Evolutionary conservation across 441 rosid species (phyloP).

Genomic region (Erysimum pusillum): DNA sequence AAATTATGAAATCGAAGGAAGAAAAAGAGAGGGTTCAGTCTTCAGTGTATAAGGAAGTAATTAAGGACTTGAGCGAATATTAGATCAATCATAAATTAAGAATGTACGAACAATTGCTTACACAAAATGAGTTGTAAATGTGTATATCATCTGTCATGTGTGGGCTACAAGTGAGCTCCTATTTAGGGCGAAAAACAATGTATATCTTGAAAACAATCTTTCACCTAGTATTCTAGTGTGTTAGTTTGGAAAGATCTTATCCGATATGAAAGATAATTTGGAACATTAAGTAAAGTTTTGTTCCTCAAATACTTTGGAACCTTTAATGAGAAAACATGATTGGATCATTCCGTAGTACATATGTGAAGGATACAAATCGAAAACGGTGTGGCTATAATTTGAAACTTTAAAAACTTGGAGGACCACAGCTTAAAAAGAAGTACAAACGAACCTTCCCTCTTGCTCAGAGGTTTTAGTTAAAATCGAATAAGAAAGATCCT

Average conservation of each 20-base stretch:
- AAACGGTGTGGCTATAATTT: neutral
- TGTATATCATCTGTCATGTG: neutral
- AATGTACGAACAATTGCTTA: neutral
- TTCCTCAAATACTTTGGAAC: neutral
- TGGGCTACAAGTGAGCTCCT: neutral
- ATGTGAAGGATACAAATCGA: neutral
- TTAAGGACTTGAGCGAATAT: neutral
- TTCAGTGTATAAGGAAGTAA: neutral
- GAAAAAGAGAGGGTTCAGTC: neutral
- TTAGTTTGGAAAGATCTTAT: neutral
- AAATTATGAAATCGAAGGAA: neutral
- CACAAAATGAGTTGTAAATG: neutral
- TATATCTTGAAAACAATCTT: neutral
- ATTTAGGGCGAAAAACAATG: neutral
- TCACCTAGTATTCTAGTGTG: neutral
- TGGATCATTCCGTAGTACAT: neutral
- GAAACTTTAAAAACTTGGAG: neutral
- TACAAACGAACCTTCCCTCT: neutral
- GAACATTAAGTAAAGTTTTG: neutral
- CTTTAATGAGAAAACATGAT: neutral
- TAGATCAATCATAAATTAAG: neutral
- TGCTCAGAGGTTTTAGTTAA: neutral
- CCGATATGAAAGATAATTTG: neutral
- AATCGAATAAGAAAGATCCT: neutral
- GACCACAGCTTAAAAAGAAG: neutral